These are phyloP conservation scores for Xanthoconium purpureum DNA, from an alignment of 768 basidiomycete genomes.

Conservation along the genomic window DNA sequence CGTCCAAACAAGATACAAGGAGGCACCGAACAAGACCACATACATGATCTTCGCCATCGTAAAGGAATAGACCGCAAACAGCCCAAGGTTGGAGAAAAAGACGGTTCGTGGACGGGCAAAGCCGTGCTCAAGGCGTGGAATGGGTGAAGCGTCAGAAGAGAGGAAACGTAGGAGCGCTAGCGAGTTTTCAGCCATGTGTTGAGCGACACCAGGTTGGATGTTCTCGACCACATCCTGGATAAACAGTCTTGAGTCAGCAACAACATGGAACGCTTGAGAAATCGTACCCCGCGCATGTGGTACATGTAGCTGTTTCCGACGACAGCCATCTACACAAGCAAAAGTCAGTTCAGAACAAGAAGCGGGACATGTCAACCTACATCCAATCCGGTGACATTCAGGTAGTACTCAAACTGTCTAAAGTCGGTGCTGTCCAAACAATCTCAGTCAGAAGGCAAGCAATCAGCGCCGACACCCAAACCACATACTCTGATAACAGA, in stretches of 20 bases:
- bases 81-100: conserved; percentile 70
- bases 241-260: background rate
- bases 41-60: conserved; percentile 67
- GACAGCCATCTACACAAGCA: conserved; percentile 71
- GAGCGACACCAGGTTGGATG: conserved; percentile 78
- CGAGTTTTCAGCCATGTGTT: conserved; percentile 90
- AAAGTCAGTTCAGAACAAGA: background rate
- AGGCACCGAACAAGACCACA: conserved; percentile 43
- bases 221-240: conserved; percentile 71
- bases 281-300: conserved; percentile 80
- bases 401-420: conserved; percentile 86
- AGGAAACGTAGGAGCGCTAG: conserved; percentile 76
- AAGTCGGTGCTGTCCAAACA: conserved; percentile 78
- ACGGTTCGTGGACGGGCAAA: conserved; percentile 60
- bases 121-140: conserved; percentile 58
- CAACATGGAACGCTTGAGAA: background rate
- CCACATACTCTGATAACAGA: conserved; percentile 77
- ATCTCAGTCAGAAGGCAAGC: conserved; percentile 12
- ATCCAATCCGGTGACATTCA: conserved; percentile 89
- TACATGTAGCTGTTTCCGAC: conserved; percentile 92
- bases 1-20: conserved; percentile 43
- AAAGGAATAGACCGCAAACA: conserved; percentile 74
- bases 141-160: conserved; percentile 63
- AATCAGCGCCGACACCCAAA: background rate
- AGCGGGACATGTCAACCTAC: conserved; percentile 40